Evolutionary conservation across 208 protist species (phyloP), one percentile per base, ranked within the genome.

Genomic region (Crithidia brevicula): DNA sequence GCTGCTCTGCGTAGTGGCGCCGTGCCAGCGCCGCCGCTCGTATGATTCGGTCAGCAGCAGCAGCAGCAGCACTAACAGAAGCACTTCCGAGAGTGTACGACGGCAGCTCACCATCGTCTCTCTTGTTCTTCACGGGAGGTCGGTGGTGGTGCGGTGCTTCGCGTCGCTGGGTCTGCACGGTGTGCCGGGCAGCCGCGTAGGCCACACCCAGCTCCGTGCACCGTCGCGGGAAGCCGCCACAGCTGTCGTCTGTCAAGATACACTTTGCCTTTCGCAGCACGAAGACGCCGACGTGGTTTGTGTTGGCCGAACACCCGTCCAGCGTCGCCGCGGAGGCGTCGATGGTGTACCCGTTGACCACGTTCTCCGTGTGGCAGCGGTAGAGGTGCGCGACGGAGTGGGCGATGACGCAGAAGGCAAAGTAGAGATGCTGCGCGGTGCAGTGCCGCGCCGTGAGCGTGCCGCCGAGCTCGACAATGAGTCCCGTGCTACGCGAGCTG

Each of bases 261-360:
- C 89, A 94, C 75, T 94, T 94, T 0, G 79, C 85, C 45, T 83
- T 80, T 33, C 85, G 79, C 25, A 91, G 63, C 50, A 72, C 79
- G 57, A 91, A 92, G 15, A 87, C 82, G 22, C 83, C 85, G 22
- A 94, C 89, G 67, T 91, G 89, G 38, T 84, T 81, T 30, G 81
- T 83, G 16, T 47, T 20, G 6, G 83, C 80, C 23, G 81, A 87
- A 65, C 89, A 91, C 60, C 85, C 85, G 56, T 89, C 77, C 61
- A 94, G 69, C 2, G 79, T 91, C 20, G 78, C 84, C 25, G 75
- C 67, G 13, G 85, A 92, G 34, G 83, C 85, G 71, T 92, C 89
- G 34, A 94, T 72, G 4, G 89, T 94, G 72, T 83, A 94, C 40
- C 89, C 85, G 72, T 94, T 92, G 31, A 94, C 79, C 22, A 89